Evolutionary conservation across 1,284 basidiomycete species (phyloP).

Genomic region (Leccinum fuscescens): DNA sequence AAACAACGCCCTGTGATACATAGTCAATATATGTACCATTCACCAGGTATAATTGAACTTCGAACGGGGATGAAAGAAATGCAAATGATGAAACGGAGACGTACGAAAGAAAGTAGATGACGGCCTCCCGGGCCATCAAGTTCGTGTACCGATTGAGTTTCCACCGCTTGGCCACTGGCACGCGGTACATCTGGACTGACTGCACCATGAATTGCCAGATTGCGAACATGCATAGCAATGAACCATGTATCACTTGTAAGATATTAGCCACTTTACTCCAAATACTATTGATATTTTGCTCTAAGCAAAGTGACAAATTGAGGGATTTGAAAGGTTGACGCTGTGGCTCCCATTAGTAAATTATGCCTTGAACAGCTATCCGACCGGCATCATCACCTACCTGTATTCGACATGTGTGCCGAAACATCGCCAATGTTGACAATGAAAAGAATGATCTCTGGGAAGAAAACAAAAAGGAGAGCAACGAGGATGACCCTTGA

Average conservation of each 20-base stretch:
- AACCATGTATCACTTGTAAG: neutral
- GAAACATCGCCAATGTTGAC: neutral
- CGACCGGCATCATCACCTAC: neutral
- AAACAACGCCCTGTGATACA: neutral
- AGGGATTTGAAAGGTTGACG: neutral
- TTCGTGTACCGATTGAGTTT: constrained; percentile 1
- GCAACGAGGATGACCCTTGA: neutral
- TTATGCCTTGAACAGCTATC: neutral
- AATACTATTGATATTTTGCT: neutral
- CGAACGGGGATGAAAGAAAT: neutral
- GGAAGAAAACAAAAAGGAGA: neutral
- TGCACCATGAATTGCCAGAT: neutral
- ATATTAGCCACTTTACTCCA: neutral
- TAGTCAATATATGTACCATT: neutral
- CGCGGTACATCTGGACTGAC: constrained; percentile 1
- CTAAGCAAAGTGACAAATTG: neutral
- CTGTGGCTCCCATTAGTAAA: neutral
- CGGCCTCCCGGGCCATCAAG: constrained; percentile 5
- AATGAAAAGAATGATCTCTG: neutral
- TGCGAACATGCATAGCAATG: neutral
- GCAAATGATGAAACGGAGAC: neutral
- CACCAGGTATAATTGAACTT: neutral
- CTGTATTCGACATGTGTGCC: neutral
- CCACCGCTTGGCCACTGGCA: neutral
- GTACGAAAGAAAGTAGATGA: constrained; percentile 9